Base-by-base conservation (phyloP, 805 yeast genomes). In the Nakazawaea sp. region DNA sequence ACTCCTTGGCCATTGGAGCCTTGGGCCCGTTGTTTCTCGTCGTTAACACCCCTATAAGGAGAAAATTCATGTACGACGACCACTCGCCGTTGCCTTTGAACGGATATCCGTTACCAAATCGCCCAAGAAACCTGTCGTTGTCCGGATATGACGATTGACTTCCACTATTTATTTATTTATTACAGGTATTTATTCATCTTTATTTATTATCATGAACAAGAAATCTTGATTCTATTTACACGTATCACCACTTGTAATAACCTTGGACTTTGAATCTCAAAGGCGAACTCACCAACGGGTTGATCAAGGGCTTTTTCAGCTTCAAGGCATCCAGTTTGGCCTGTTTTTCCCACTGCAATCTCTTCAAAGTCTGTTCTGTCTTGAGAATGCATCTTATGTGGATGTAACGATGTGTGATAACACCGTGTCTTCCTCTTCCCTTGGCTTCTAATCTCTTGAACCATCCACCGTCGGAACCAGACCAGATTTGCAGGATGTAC, bases 361-460 rank as follows among this genome's bases (percentile, higher is more conserved):
- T 71, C 43, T 62, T 55, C 50, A 67, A 62, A 11, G 95, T 83
- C 45, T 74, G 75, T 32, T 74, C 68, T 4, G 86, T 72, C 55
- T 78, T 81, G 41, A 90, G 65, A 41, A 90, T 69, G 31, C 85
- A 84, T 62, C 81, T 77, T 23, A 89, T 76, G 58, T 90, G 95
- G 36, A 87, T 78, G 55, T 73, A 82, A 43, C 83, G 77, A 52
- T 85, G 92, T 23, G 68, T 71, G 35, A 83, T 71, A 40, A 84
- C 61, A 55, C 97, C 97, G 16, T 74, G 68, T 58, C 96, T 76
- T 45, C 96, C 96, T 64, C 97, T 78, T 45, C 92, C 96, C 64
- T 87, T 88, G 54, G 72, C 69, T 49, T 90, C 96, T 8, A 78
- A 59, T 56, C 92, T 72, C 56, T 75, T 80, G 20, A 54, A 50